Base-by-base conservation (phyloP, 2,329 filamentous ascomycete species). In the Aspergillus vadensis region DNA sequence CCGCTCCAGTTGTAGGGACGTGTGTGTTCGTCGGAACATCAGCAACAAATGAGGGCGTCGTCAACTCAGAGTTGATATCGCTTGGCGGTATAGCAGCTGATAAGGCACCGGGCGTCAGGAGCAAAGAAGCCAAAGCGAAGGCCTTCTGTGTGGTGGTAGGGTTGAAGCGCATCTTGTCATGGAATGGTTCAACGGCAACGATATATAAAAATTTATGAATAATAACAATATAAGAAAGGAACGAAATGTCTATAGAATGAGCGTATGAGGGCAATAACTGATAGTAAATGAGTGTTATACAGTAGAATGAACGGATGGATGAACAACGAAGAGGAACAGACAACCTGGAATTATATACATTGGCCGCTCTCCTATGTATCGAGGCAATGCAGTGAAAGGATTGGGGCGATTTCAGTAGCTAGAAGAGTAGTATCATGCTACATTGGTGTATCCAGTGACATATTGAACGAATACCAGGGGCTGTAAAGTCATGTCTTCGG, bases 1-100 rank as follows among this genome's bases (percentile, higher is more conserved):
- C 27, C 49, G 27, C 49, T 51, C n/a, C 49, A 23, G 32, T 36
- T 38, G 50, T 39, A 53, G 50, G 15, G 50, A 53, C 39, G 19
- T 53, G 32, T 21, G 50, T 53, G 32, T 6, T 53, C 12, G 9
- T 39, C 50, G 50, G 27, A 38, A 39, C n/a, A 53, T 17, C 32
- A 36, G 8, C n/a, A 8, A 21, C 25, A 50, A 30, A 32, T 7
- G 23, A 14, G 25, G 48, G 23, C 5, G 15, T 30, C 10, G 10
- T 30, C 27, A 30, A 30, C 0, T 30, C 50, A 17, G 32, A 17
- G 8, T 27, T 23, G n/a, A 27, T 2, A n/a, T n/a, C 21, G 7
- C 12, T n/a, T 14, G 17, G 9, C 1, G 50, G 50, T 5, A 53
- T 41, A 17, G 50, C 50, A 39, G 50, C 50, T 23, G 50, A 32